Evolutionary conservation across 805 yeast species (phyloP).

Genomic region (Sugiyamaella chiloensis): DNA sequence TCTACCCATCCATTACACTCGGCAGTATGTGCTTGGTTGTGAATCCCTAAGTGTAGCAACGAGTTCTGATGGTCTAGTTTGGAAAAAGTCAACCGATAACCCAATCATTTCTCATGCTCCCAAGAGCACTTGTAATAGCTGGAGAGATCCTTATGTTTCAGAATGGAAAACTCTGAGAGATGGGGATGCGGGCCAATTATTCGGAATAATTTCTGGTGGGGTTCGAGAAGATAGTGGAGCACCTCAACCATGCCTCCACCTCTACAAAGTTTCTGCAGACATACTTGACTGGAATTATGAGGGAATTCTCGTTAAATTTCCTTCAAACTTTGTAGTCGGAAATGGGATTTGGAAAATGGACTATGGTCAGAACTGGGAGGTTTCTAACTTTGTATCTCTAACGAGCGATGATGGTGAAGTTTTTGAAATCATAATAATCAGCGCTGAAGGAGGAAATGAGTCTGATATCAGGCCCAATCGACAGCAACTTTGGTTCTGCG

Average conservation of each 20-base stretch:
- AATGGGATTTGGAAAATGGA: not conserved
- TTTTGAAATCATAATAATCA: not conserved
- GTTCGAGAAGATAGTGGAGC: not conserved
- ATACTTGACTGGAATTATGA: not conserved
- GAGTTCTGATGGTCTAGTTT: not conserved
- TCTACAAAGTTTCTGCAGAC: not conserved
- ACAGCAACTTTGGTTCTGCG: not conserved
- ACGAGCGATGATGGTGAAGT: not conserved
- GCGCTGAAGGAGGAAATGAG: conserved; percentile 2
- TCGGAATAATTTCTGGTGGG: conserved; percentile 1
- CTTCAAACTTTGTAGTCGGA: not conserved
- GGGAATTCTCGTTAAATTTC: not conserved
- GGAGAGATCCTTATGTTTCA: not conserved
- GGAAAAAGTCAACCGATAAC: not conserved
- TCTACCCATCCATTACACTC: not conserved
- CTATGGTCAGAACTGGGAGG: conserved; percentile 1
- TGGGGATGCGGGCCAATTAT: not conserved
- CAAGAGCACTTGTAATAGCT: not conserved
- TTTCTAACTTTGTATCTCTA: not conserved
- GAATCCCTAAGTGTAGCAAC: conserved; percentile 1
- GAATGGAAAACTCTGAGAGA: not conserved
- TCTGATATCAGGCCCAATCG: not conserved
- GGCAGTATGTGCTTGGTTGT: not conserved
- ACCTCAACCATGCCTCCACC: not conserved
- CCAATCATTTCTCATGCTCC: not conserved